Evolutionary conservation across 2,329 filamentous ascomycete genomes (phyloP).

Genomic region (Sclerotinia spermophila): DNA sequence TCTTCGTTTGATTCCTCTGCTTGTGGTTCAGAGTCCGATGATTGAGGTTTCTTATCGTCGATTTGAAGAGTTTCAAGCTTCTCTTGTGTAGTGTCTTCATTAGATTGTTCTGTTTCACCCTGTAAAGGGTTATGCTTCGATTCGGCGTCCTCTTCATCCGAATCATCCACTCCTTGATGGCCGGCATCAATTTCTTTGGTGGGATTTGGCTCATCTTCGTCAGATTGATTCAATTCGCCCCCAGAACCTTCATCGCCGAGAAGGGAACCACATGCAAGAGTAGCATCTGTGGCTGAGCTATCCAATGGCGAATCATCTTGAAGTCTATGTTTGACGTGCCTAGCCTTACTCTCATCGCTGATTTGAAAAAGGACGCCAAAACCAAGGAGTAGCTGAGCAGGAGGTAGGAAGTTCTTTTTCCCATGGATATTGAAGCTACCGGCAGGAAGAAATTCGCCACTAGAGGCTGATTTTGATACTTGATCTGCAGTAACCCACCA

Average conservation of each 20-base stretch:
- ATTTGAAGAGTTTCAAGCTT: slow-evolving; percentile 27
- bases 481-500: slow-evolving; percentile 94
- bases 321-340: slow-evolving; percentile 71
- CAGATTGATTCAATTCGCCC: slow-evolving; percentile 25
- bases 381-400: slow-evolving; percentile 80
- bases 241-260: slow-evolving; percentile 17
- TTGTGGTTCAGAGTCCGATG: slow-evolving; percentile 28
- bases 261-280: background rate
- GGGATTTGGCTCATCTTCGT: slow-evolving; percentile 28
- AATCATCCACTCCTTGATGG: slow-evolving; percentile 26
- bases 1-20: slow-evolving; percentile 27
- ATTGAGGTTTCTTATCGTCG: background rate
- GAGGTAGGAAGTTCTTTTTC: slow-evolving; percentile 87
- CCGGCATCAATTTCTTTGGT: slow-evolving; percentile 21
- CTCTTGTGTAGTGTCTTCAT: slow-evolving; percentile 29
- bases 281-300: background rate
- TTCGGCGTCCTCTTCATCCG: slow-evolving; percentile 34
- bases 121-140: slow-evolving; percentile 27
- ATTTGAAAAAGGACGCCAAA: slow-evolving; percentile 86
- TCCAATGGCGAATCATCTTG: slow-evolving; percentile 37
- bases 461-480: slow-evolving; percentile 78
- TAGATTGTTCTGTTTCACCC: slow-evolving; percentile 24
- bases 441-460: slow-evolving; percentile 73
- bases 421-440: slow-evolving; percentile 80
- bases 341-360: slow-evolving; percentile 79